Evolutionary conservation across 306 rosid genomes (phyloP).

Genomic region (Dryas octopetala): DNA sequence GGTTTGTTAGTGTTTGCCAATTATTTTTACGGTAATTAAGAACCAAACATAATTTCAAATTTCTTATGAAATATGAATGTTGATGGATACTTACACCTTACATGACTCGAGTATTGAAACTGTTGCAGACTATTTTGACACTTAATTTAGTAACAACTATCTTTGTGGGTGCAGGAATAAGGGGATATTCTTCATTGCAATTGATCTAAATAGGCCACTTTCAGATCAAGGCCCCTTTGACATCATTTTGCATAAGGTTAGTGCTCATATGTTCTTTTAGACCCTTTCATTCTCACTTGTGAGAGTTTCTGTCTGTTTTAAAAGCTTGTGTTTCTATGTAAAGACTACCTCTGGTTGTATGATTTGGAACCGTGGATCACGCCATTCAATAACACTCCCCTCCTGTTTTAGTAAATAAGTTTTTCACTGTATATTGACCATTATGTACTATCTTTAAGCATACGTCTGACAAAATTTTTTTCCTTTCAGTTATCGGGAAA

Average conservation of each 20-base stretch:
- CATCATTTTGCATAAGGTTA: slow-evolving; percentile 86
- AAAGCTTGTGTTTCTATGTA: not conserved
- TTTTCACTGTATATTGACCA: not conserved
- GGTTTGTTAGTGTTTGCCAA: not conserved
- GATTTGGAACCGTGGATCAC: not conserved
- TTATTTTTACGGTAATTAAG: not conserved
- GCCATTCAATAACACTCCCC: not conserved
- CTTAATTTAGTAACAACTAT: not conserved
- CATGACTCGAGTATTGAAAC: not conserved
- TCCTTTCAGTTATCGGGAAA: slow-evolving; percentile 74
- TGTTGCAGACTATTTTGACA: not conserved
- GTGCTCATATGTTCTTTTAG: slow-evolving; percentile 20
- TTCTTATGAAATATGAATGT: not conserved
- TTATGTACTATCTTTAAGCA: not conserved
- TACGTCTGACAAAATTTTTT: slow-evolving; percentile 13
- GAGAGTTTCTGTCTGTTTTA: not conserved
- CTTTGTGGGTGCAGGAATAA: slow-evolving; percentile 55
- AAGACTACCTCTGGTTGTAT: slow-evolving; percentile 1
- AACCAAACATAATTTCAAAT: not conserved
- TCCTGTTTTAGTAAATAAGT: not conserved
- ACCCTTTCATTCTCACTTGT: slow-evolving; percentile 6
- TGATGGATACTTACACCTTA: not conserved
- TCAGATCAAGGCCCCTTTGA: slow-evolving; percentile 94
- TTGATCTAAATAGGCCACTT: slow-evolving; percentile 67
- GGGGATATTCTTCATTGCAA: slow-evolving; percentile 79